Percentiles rank a stretch among this genome's conserved stretches.
These are phyloP conservation scores for Buddleja alternifolia DNA, from an alignment of 257 asterid genomes.

Conservation along the genomic window DNA sequence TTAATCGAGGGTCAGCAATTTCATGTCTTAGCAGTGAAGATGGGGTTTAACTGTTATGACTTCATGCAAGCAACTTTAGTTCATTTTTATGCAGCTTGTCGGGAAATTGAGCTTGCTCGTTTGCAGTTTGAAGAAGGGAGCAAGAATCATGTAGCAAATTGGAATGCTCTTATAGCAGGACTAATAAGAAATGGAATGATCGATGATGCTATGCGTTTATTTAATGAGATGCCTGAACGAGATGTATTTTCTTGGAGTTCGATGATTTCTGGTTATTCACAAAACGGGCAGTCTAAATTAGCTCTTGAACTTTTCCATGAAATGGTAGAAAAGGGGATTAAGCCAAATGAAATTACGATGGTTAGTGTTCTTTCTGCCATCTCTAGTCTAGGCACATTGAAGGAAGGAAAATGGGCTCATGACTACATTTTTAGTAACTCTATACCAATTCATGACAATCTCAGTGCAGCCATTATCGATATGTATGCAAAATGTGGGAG, in stretches of 20 bases:
- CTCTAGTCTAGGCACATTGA: constrained; percentile 63
- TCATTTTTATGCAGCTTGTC: constrained; percentile 74
- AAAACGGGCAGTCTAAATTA: constrained; percentile 52
- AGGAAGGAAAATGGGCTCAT: constrained; percentile 80
- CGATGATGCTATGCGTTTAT: constrained; percentile 58
- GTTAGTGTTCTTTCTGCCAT: constrained; percentile 78
- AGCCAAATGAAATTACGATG: constrained; percentile 90
- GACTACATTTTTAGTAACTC: constrained; percentile 55
- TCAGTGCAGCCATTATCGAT: constrained; percentile 81
- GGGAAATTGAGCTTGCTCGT: constrained; percentile 53
- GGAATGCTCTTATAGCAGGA: constrained; percentile 89
- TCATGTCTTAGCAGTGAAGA: constrained; percentile 58
- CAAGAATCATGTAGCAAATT: constrained; percentile 69
- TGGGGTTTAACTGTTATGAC: constrained; percentile 55
- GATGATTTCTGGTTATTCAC: constrained; percentile 89
- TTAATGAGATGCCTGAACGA: constrained; percentile 70
- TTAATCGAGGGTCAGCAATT: constrained; percentile 71
- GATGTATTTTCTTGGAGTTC: constrained; percentile 96
- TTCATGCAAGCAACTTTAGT: constrained; percentile 74
- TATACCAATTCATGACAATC: constrained; percentile 67
- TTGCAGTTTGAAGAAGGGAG: constrained; percentile 73
- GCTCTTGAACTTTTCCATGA: constrained; percentile 71
- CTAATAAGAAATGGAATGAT: constrained; percentile 62
- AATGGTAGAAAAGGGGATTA: constrained; percentile 61
- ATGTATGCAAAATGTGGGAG: constrained; percentile 96